Conservation (phyloP, 495 filamentous ascomycete species). For the Penicillium robsamsonii region DNA sequence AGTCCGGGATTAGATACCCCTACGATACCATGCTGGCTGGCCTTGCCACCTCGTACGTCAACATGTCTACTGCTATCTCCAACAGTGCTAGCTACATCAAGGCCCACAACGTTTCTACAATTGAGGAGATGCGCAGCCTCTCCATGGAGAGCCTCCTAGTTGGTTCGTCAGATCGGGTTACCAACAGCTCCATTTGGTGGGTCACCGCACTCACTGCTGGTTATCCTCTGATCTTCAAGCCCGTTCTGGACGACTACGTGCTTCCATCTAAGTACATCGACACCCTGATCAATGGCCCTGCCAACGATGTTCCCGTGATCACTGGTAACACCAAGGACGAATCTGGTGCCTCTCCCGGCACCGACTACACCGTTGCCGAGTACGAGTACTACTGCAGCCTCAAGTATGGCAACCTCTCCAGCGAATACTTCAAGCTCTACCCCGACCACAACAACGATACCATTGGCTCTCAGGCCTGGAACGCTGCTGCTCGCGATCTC, state of each 20-base stretch:
- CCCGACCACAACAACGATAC: conserved; percentile 18
- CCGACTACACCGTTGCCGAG: conserved; percentile 25
- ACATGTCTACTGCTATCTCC: conserved; percentile 24
- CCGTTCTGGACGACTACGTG: conserved; percentile 30
- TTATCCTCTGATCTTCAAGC: conserved; percentile 33
- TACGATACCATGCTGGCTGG: conserved; percentile 28
- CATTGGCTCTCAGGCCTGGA: conserved; percentile 27
- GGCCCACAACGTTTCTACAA: conserved; percentile 25
- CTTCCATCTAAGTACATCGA: conserved; percentile 29
- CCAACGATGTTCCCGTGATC: conserved; percentile 40
- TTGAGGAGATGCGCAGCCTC: conserved; percentile 27
- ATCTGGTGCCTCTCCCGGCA: conserved; percentile 23
- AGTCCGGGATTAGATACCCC: conserved; percentile 32
- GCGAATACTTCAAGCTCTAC: conserved; percentile 27
- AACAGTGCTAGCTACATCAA: conserved; percentile 25
- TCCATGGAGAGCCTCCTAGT: conserved; percentile 25
- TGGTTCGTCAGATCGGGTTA: conserved; percentile 24
- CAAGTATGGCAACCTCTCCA: conserved; percentile 28
- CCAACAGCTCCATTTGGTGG: conserved; percentile 26
- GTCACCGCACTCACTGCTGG: conserved; percentile 27
- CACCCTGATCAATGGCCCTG: conserved; percentile 24
- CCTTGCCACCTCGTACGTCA: conserved; percentile 30
- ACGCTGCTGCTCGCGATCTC: conserved; percentile 28
- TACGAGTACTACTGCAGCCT: conserved; percentile 24
- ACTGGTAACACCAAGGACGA: conserved; percentile 35